These are phyloP conservation scores for Conoideocrella luteorostrata DNA, from an alignment of 2,329 filamentous ascomycete genomes.

Conservation along the genomic window DNA sequence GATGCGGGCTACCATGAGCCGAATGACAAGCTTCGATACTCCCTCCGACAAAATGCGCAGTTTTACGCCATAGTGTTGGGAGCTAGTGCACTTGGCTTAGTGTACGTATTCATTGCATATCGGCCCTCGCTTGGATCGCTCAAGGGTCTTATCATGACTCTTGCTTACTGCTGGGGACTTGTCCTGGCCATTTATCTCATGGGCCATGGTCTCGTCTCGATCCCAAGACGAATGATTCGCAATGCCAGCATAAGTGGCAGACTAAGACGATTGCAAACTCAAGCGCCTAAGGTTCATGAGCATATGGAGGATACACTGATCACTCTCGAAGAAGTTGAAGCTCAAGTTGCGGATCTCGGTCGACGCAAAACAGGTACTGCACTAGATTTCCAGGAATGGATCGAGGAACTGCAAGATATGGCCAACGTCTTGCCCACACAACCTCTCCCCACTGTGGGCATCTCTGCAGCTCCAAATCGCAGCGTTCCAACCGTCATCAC, in stretches of 20 bases:
- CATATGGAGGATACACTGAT: slow-evolving; percentile 79
- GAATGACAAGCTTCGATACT: slow-evolving; percentile 73
- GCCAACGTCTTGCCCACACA: slow-evolving; percentile 60
- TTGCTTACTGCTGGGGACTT: slow-evolving; percentile 91
- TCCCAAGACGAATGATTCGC: slow-evolving; percentile 74
- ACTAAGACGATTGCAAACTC: slow-evolving; percentile 67
- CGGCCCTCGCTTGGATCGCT: slow-evolving; percentile 66
- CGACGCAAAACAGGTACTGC: slow-evolving; percentile 75
- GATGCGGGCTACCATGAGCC: slow-evolving; percentile 90
- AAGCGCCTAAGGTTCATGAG: slow-evolving; percentile 79
- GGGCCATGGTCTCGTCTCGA: slow-evolving; percentile 91
- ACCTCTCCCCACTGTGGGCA: slow-evolving; percentile 34
- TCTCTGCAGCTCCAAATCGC: slow-evolving; percentile 36
- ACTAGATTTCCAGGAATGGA: slow-evolving; percentile 80
- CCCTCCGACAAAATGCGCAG: slow-evolving; percentile 76
- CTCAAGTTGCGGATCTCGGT: slow-evolving; percentile 71
- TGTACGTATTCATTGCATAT: slow-evolving; percentile 79
- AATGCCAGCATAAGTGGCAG: slow-evolving; percentile 71
- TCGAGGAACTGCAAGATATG: slow-evolving; percentile 83
- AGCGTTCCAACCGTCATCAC: slow-evolving; percentile 77
- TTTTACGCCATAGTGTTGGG: slow-evolving; percentile 79
- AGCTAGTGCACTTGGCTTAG: slow-evolving; percentile 61
- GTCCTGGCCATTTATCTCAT: slow-evolving; percentile 92
- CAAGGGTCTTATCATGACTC: slow-evolving; percentile 82
- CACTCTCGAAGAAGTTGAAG: slow-evolving; percentile 73